Percentiles rank a stretch among this genome's conserved stretches.
phyloP scores from a whole-genome alignment of 31 red algal genomes.

The Pterothamnion heteromorphum region DNA sequence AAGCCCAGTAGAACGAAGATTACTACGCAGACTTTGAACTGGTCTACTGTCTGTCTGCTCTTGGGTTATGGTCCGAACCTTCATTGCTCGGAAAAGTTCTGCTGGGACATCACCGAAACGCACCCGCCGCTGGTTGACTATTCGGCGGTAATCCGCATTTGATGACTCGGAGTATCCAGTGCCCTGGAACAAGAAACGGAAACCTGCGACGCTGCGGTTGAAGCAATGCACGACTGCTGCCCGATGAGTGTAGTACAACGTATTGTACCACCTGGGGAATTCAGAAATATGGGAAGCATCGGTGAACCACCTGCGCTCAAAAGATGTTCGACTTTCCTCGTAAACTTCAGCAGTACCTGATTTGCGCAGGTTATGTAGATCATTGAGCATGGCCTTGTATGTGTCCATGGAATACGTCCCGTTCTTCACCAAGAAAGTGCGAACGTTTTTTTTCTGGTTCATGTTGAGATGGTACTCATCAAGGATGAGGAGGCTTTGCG shows the following conservation, averaged over 20 bases:
- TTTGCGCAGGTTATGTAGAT: background rate
- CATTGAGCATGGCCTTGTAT: background rate
- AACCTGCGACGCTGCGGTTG: background rate
- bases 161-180: slow-evolving; percentile 10
- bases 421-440: background rate
- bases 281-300: background rate
- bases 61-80: background rate
- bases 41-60: background rate
- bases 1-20: background rate
- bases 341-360: background rate
- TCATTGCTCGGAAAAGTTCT: background rate
- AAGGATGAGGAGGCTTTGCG: background rate
- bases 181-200: slow-evolving; percentile 18
- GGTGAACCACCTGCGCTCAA: background rate
- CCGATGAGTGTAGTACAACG: background rate
- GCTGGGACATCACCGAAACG: background rate
- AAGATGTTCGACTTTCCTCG: background rate
- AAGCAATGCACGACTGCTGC: background rate
- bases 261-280: slow-evolving; percentile 13
- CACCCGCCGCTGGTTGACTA: background rate
- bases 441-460: background rate
- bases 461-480: slow-evolving; percentile 34
- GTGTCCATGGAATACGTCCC: background rate
- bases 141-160: background rate
- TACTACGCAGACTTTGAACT: background rate